Base-by-base conservation (phyloP, 495 filamentous ascomycete genomes). In the Aspergillus cavernicola region DNA sequence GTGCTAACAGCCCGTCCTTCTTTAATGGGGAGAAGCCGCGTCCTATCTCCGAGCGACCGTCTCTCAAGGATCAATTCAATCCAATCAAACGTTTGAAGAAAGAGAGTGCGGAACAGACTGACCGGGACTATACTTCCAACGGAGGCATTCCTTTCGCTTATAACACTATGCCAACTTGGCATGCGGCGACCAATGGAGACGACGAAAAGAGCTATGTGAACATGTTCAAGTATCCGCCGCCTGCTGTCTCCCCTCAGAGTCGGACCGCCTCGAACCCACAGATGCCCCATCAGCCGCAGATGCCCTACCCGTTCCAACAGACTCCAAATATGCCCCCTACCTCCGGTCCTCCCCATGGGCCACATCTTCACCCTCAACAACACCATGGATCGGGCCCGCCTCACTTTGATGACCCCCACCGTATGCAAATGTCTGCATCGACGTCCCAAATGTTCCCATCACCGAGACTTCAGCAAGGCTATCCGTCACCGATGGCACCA, bases 381-480 rank as follows among this genome's bases (percentile, higher is more conserved):
- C 79, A 76, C 31, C 85, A 83, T 50, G 80, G 72, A 12, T 82
- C 84, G 24, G 77, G 75, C 26, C 74, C 75, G 9, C 76, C 84
- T 36, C 90, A 83, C 60, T 81, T 82, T 54, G 80, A 82, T 56
- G 89, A 95, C 53, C 88, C 89, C 51, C 90, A 93, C 63, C 82
- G 88, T 47, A 93, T 96, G 88, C 84, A 86, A 55, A 80, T 91
- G 65, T 89, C 88, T 33, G 85, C 85, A 1, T 89, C 85, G 26
- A 84, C 85, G 16, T 86, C 85, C 1, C 86, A 90, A 50, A 86
- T 89, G 1, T 82, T 81, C 56, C 85, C 85, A 4, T 95, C 92
- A 7, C 90, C 92, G 23, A 80, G 90, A 31, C 79, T 90, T 63
- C 81, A 82, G 43, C 85, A 80, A 64, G 83, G 85, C 31, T 92